phyloP scores from a whole-genome alignment of 1,139 yeast species.

The Geotrichum citri-aurantii region DNA sequence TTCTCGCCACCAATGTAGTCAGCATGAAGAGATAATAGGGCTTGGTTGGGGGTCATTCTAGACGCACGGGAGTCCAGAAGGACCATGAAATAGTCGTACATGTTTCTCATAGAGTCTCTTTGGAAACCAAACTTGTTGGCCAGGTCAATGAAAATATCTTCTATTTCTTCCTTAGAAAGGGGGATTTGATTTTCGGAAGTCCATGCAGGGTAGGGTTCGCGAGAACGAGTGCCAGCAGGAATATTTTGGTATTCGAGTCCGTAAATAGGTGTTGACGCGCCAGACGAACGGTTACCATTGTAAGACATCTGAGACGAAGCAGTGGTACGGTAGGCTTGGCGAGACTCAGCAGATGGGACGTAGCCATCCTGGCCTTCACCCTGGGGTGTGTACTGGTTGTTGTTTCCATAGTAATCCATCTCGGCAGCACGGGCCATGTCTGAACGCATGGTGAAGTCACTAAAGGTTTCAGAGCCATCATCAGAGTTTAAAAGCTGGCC shows the following conservation, averaged over 20 bases:
- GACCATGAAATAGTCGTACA: conserved; percentile 94
- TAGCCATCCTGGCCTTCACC: conserved; percentile 26
- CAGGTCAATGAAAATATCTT: conserved; percentile 83
- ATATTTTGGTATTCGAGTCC: conserved; percentile 73
- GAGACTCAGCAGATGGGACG: conserved; percentile 18
- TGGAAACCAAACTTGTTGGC: conserved; percentile 94
- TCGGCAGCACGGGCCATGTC: conserved; percentile 38
- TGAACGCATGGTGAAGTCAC: conserved; percentile 43
- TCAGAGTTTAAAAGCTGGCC: conserved; percentile 34
- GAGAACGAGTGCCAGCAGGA: conserved; percentile 38
- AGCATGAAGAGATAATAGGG: conserved; percentile 85
- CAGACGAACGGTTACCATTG: conserved; percentile 78
- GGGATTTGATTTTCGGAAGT: conserved; percentile 88
- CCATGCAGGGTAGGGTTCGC: conserved; percentile 96
- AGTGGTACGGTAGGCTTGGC: conserved; percentile 24
- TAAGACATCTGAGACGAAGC: conserved; percentile 48
- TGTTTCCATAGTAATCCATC: conserved; percentile 38
- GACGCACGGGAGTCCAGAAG: conserved; percentile 91
- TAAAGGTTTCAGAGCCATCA: conserved; percentile 40
- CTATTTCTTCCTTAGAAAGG: conserved; percentile 78
- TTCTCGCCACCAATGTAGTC: conserved; percentile 95
- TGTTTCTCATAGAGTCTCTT: conserved; percentile 93
- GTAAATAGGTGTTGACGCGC: conserved; percentile 93
- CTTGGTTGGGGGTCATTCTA: conserved; percentile 95
- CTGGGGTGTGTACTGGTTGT: conserved; percentile 25